phyloP scores from a whole-genome alignment of 2,329 filamentous ascomycete species.

The Pseudogymnoascus sp. region DNA sequence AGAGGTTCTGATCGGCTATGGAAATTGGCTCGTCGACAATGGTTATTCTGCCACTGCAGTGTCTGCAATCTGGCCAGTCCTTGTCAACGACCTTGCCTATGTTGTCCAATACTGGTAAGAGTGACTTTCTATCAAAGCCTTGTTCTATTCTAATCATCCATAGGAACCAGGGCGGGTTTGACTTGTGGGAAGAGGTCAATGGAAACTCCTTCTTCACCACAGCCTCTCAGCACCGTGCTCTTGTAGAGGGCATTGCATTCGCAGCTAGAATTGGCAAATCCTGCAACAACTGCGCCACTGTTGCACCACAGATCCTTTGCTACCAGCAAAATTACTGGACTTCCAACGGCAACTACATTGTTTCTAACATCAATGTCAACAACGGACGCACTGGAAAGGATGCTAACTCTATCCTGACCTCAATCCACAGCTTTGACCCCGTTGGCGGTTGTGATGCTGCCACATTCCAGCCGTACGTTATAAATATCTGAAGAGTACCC shows the following conservation, averaged over 20 bases:
- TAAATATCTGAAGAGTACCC: neutral
- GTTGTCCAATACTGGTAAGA: constrained; percentile 59
- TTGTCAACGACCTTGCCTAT: constrained; percentile 68
- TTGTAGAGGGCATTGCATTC: constrained; percentile 57
- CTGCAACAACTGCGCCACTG: constrained; percentile 50
- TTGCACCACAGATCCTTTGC: constrained; percentile 64
- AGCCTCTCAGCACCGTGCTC: constrained; percentile 58
- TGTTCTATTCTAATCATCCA: constrained; percentile 3
- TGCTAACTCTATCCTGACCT: constrained; percentile 57
- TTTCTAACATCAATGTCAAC: constrained; percentile 60
- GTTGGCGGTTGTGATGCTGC: constrained; percentile 55
- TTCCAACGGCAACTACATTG: constrained; percentile 46
- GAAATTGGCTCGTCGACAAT: constrained; percentile 61
- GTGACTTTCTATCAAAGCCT: neutral
- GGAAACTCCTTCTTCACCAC: constrained; percentile 75
- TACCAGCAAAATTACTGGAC: constrained; percentile 67
- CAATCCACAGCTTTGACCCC: constrained; percentile 63
- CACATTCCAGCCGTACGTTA: constrained; percentile 64
- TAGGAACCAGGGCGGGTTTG: constrained; percentile 49
- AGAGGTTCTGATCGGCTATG: constrained; percentile 62
- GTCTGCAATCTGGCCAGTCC: constrained; percentile 60
- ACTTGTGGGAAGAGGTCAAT: constrained; percentile 75
- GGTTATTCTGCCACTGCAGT: constrained; percentile 38
- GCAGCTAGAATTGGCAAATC: constrained; percentile 53
- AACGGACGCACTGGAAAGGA: constrained; percentile 60